These are phyloP conservation scores for Lachancea cidri DNA, from an alignment of 805 yeast genomes.

Conservation along the genomic window DNA sequence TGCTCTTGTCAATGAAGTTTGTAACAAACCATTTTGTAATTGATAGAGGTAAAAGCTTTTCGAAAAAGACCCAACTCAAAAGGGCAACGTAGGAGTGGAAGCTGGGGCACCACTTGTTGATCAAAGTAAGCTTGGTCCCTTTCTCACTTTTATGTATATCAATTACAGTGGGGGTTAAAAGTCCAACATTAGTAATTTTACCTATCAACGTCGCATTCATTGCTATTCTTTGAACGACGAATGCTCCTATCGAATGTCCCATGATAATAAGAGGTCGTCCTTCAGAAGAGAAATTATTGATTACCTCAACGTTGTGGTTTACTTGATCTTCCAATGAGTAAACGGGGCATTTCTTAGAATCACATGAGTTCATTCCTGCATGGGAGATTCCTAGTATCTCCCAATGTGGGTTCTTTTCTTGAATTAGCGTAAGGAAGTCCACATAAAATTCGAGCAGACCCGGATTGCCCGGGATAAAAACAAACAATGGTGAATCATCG, in stretches of 20 bases:
- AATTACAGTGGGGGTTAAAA: conserved; percentile 65
- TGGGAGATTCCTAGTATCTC: conserved; percentile 62
- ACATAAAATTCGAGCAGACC: conserved; percentile 63
- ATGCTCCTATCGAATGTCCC: conserved; percentile 73
- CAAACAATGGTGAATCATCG: conserved; percentile 37
- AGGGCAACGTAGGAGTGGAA: conserved; percentile 32
- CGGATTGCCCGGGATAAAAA: conserved; percentile 74
- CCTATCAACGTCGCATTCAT: conserved; percentile 17
- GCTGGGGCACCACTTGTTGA: conserved; percentile 21
- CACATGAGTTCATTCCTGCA: conserved; percentile 45
- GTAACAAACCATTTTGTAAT: conserved; percentile 19
- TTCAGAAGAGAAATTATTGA: conserved; percentile 33
- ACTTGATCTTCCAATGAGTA: conserved; percentile 51
- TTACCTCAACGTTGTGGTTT: conserved; percentile 49
- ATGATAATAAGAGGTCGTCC: conserved; percentile 33
- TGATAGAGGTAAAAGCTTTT: conserved; percentile 28
- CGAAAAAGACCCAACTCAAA: conserved; percentile 21
- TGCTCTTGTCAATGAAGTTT: conserved; percentile 25
- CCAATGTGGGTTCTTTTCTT: conserved; percentile 38
- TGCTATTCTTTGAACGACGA: conserved; percentile 51
- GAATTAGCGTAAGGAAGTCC: conserved; percentile 44
- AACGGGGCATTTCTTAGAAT: conserved; percentile 16
- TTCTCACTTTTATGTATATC: conserved; percentile 48
- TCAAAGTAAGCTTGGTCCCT: conserved; percentile 33
- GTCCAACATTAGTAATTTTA: conserved; percentile 44